Evolutionary conservation across 1,284 basidiomycete genomes (phyloP).

Genomic region (Cystobasidium slooffiae): DNA sequence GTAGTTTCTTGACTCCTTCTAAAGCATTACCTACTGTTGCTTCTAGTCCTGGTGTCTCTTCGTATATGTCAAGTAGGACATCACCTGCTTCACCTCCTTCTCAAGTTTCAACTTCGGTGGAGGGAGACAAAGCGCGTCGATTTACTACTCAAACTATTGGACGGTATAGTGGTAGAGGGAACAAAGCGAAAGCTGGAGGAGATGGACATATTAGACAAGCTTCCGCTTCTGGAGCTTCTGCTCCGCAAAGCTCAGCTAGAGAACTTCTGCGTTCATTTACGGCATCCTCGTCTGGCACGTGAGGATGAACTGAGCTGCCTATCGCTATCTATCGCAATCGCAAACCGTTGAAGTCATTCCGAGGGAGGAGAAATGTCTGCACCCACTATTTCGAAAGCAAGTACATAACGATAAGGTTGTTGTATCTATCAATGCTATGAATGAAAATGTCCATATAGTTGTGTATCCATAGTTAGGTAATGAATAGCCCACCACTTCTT

Average conservation of each 20-base stretch:
- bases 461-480: too few species aligned
- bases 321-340: not conserved
- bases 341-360: not conserved
- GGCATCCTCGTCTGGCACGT: constrained; percentile 8
- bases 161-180: not conserved
- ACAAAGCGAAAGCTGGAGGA: not conserved
- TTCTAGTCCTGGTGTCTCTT: constrained; percentile 15
- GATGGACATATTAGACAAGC: not conserved
- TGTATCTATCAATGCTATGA: too few species aligned
- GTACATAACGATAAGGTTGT: too few species aligned
- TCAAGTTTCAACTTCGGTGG: too few species aligned
- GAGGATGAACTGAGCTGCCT: too few species aligned
- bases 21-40: constrained; percentile 32
- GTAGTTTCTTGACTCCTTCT: constrained; percentile 29
- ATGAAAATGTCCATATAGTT: too few species aligned
- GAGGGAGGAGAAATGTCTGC: not conserved
- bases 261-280: constrained; percentile 21
- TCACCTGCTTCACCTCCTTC: not conserved
- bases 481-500: not conserved
- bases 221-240: constrained; percentile 4
- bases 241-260: constrained; percentile 10
- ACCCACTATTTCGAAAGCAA: too few species aligned
- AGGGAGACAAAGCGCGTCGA: not conserved
- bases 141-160: constrained; percentile 6
- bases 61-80: constrained; percentile 5